Base-by-base conservation (phyloP, 1,284 basidiomycete species). In the Apiotrichum siamense region DNA sequence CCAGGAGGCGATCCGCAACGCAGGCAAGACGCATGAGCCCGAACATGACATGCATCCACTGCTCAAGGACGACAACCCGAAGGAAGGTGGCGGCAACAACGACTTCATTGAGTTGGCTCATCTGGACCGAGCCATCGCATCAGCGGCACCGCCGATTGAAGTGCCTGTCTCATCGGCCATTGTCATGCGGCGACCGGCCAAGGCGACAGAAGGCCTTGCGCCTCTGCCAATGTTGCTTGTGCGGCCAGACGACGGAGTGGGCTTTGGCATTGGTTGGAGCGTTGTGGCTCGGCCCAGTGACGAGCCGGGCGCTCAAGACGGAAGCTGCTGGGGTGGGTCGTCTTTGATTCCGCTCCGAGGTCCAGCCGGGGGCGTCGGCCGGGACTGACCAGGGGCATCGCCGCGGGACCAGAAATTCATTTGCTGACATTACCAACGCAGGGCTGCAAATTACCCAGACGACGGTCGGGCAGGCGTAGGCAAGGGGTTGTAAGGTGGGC, bases 1-100 rank as follows among this genome's bases (percentile, higher is more conserved):
- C 20, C 59, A 62, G 24, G 57, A 63, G 43, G 62, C 61, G 10
- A 41, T 64, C 2, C 54, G 47, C 25, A 63, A 64, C 33, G 64
- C 59, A 4, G 52, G 45, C 43, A 51, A 51, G 43, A 26, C 18
- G 13, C 25, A 47, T 7, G 24, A 7, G 12, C 6, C 35, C 10
- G 36, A 36, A 4, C 43, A 36, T 37, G 46, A 40, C 46, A 23
- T 40, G 7, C 29, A 4, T 5, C 17, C 42, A 3, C n/a, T 27
- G 15, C 38, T 47, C 21, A 20, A n/a, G n/a, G 31, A 35, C 20
- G 18, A 23, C n/a, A 33, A 44, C 12, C 7, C 18, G 10, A 21
- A 10, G 7, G 27, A 13, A 23, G 33, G 33, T 25, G 24, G 10
- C 24, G 24, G 7, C 33, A 37, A 24, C n/a, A 41, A 39, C 17